Percentiles rank a stretch among this genome's conserved stretches.
Conservation (phyloP, 768 basidiomycete species). For the Collybia sp. region DNA sequence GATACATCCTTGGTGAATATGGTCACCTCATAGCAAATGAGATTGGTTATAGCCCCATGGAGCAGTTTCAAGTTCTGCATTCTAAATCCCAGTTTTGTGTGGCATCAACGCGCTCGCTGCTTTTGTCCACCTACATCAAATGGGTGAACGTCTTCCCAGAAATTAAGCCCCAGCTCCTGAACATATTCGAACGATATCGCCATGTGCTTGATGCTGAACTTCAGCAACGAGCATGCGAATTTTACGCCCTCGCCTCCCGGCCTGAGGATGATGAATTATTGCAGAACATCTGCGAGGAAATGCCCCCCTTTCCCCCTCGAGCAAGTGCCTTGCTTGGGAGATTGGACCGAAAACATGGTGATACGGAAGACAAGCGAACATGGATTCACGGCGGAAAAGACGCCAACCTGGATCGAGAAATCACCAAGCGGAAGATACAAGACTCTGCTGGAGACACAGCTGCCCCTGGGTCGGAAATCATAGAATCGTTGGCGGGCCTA, state of each 20-base stretch:
- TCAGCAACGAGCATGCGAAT: conserved; percentile 98
- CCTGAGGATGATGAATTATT: conserved; percentile 90
- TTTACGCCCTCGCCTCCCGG: conserved; percentile 80
- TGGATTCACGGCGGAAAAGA: conserved; percentile 97
- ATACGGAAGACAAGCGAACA: conserved; percentile 92
- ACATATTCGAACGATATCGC: conserved; percentile 96
- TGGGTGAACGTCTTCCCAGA: conserved; percentile 99
- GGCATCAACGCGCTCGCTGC: conserved; percentile 85
- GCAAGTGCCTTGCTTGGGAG: conserved; percentile 86
- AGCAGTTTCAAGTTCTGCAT: conserved; percentile 91
- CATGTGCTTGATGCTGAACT: conserved; percentile 96
- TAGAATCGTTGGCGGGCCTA: conserved; percentile 79
- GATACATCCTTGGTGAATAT: conserved; percentile 97
- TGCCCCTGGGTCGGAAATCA: conserved; percentile 47
- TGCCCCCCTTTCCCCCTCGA: conserved; percentile 97
- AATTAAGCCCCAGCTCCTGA: conserved; percentile 89
- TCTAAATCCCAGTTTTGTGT: conserved; percentile 94
- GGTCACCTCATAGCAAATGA: conserved; percentile 98
- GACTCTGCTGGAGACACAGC: conserved; percentile 21
- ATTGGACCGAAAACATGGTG: conserved; percentile 84
- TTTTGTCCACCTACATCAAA: conserved; percentile 97
- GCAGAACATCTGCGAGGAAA: conserved; percentile 95
- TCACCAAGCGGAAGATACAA: conserved; percentile 47
- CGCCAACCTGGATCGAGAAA: conserved; percentile 74
- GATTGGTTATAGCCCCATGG: conserved; percentile 84